Conservation (phyloP, 495 filamentous ascomycete species). For the Neurospora africana region DNA sequence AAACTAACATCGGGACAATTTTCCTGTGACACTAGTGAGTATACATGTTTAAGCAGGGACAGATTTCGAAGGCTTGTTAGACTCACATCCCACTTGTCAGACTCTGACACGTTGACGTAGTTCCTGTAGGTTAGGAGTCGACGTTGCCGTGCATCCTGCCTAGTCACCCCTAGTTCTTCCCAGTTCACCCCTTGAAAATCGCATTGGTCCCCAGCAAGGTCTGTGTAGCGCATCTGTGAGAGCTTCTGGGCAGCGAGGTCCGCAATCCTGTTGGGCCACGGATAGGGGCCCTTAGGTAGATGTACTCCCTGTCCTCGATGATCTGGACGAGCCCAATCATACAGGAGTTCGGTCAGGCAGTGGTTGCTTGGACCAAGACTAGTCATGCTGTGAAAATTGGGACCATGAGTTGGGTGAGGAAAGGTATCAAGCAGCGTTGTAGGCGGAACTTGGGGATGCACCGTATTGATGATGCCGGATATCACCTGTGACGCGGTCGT, state of each 20-base stretch:
- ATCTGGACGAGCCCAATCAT: conserved; percentile 21
- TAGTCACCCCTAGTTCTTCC: conserved; percentile 50
- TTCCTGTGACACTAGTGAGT: conserved; percentile 10
- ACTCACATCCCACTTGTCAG: conserved; percentile 30
- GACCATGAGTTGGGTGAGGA: not conserved
- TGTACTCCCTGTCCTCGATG: conserved; percentile 2
- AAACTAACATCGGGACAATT: conserved; percentile 24
- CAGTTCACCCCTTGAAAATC: conserved; percentile 79
- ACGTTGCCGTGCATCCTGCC: conserved; percentile 47
- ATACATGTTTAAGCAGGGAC: not conserved
- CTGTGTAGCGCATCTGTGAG: conserved; percentile 25
- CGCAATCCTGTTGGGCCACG: conserved; percentile 15
- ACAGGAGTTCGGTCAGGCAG: conserved; percentile 20
- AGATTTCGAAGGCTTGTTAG: conserved; percentile 2
- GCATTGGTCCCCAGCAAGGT: conserved; percentile 47
- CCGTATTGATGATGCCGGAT: not conserved
- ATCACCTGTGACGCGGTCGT: not conserved
- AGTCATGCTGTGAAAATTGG: conserved; percentile 1
- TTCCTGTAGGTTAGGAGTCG: conserved; percentile 48
- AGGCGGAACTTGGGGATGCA: not conserved
- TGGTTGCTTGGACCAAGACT: conserved; percentile 20
- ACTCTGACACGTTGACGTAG: conserved; percentile 38
- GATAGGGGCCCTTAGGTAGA: conserved; percentile 5
- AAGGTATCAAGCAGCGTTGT: not conserved
- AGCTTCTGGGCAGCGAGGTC: conserved; percentile 6